Evolutionary conservation across 495 filamentous ascomycete genomes (phyloP), one percentile per base, ranked within the genome.

Genomic region (Daldinia concentrica): DNA sequence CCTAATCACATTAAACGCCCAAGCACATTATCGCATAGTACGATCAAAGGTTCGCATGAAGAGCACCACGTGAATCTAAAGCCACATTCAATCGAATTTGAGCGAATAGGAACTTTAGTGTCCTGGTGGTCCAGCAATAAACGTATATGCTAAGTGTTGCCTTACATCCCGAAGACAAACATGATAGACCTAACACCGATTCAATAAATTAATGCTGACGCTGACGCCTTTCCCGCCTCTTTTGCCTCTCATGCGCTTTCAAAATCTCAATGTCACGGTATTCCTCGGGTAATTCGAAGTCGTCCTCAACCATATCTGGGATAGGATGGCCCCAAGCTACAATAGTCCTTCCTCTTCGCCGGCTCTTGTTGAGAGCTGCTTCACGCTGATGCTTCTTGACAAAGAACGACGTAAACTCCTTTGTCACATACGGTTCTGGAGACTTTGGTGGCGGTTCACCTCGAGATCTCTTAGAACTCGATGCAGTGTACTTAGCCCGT

Each of bases 401-500:
- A 78, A 91, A 98, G 81, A 97, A 97, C 0, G 92, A 96, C 3
- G 84, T 92, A 76, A 98, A 95, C 22, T 93, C 91, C 70, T 85
- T 88, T 30, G 43, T 56, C 37, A 72, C 58, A n/a, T 24, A 36
- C 2, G 62, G 58, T n/a, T 76, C 68, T 5, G 68, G 45, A 6
- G 67, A 58, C 39, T 54, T 67, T 56, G 65, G 73, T 15, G 85
- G 80, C 9, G 85, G 84, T 37, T 73, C 81, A 70, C 78, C 55
- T 62, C 81, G 37, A 37, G 55, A 73, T 54, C 65, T 62, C 64
- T 66, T 73, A 15, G 68, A 72, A 22, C 54, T 60, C 50, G 74
- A 62, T n/a, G 74, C 67, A 15, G 64, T 71, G 43, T 74, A 73
- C 17, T 62, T 69, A 7, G 66, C 72, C 66, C 78, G 75, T 39